Base-by-base conservation (phyloP, 441 rosid genomes). In the Gossypium davidsonii region DNA sequence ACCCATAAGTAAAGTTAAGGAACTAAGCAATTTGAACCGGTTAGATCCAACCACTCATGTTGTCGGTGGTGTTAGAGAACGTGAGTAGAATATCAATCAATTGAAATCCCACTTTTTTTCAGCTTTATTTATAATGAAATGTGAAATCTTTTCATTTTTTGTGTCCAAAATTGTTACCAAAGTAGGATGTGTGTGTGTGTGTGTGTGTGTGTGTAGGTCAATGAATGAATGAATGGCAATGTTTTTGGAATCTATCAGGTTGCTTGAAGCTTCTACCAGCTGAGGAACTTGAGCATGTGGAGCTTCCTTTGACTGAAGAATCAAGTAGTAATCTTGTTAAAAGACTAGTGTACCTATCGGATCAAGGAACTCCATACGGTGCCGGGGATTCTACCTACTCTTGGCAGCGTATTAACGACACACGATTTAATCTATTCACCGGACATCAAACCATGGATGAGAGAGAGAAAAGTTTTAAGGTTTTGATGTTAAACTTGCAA, bases 391-490 rank as follows among this genome's bases (percentile, higher is more conserved):
- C 67, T 65, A 75, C 76, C 3, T 28, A 81, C 28, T 69, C 82
- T 25, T 76, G 60, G 64, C 81, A 82, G 44, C 84, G 77, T 56
- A 68, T 59, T 42, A 83, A 80, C 15, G 87, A 51, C 78, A 72
- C 88, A 0, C 80, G 97, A 56, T 95, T 89, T 83, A 95, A 93
- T 82, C 78, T 87, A 70, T 95, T 95, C 75, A 88, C 97, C 0
- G 98, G 98, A 74, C 81, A 84, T 76, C 98, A 93, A 82, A 89
- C 87, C 73, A 74, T 90, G 81, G 89, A 88, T 39, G 86, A 91
- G 83, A 89, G 99, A 83, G 87, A 88, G 78, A 82, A 72, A 74
- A 93, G 99, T 76, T 95, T 93, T 81, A 76, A 90, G 99, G 98
- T 94, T 63, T 49, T 23, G 6, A 51, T 67, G 59, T 20, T 49